phyloP scores from a whole-genome alignment of 106 monocot species.

The Agapanthus africanus region DNA sequence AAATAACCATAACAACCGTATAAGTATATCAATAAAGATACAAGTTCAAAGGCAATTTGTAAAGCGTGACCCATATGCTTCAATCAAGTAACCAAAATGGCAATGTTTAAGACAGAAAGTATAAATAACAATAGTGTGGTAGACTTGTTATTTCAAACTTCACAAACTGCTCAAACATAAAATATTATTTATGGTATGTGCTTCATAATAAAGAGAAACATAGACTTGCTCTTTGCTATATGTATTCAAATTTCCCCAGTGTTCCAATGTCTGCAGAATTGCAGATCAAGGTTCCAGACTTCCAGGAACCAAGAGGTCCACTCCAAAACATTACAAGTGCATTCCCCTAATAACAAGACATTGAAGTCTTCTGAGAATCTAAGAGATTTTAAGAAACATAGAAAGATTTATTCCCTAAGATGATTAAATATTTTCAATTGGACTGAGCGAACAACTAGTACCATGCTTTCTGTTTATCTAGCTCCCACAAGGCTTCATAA shows the following conservation, averaged over 20 bases:
- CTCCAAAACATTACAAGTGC: not conserved
- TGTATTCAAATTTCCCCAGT: not conserved
- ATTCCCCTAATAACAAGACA: not conserved
- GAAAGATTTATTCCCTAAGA: not conserved
- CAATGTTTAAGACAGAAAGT: not conserved
- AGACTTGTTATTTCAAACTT: not conserved
- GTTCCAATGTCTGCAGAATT: not conserved
- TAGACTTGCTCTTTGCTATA: not conserved
- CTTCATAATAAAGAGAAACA: not conserved
- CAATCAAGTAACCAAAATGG: conserved; percentile 1
- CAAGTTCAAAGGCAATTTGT: not conserved
- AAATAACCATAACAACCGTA: not conserved
- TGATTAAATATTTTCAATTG: not conserved
- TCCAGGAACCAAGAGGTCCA: not conserved
- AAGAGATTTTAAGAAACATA: not conserved
- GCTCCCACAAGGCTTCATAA: not conserved
- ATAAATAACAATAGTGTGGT: not conserved
- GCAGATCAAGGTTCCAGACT: no score
- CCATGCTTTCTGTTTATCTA: not conserved
- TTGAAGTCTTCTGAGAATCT: not conserved
- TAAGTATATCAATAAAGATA: not conserved
- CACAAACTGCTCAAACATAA: not conserved
- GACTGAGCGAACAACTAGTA: not conserved
- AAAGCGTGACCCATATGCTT: not conserved
- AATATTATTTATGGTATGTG: not conserved